These are phyloP conservation scores for Cicer cuneatum DNA, from an alignment of 306 rosid species.

Conservation along the genomic window DNA sequence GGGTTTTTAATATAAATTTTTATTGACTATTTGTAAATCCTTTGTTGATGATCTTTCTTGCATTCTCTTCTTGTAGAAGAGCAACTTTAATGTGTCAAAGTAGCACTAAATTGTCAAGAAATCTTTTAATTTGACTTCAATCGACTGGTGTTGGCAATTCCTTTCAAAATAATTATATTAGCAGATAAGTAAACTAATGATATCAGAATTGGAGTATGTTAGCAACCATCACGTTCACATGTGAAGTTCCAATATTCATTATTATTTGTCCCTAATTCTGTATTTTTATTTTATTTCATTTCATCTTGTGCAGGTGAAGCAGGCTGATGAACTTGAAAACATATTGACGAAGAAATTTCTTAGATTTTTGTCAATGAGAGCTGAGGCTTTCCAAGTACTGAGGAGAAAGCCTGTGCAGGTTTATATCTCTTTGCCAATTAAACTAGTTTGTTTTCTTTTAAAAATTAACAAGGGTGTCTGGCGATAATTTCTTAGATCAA, in stretches of 20 bases:
- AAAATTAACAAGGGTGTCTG: neutral
- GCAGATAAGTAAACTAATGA: conserved; percentile 4
- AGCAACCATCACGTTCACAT: conserved; percentile 14
- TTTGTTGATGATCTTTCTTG: conserved; percentile 27
- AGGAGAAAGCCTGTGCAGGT: conserved; percentile 98
- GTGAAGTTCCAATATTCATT: neutral
- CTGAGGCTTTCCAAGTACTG: conserved; percentile 95
- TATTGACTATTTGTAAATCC: conserved; percentile 1
- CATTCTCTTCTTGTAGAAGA: neutral
- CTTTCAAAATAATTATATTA: conserved; percentile 12
- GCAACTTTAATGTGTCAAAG: conserved; percentile 26
- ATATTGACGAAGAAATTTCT: conserved; percentile 94
- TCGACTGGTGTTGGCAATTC: conserved; percentile 31
- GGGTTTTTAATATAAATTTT: neutral
- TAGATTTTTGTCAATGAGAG: conserved; percentile 96
- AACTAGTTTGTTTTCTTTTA: neutral
- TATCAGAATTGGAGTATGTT: conserved; percentile 22
- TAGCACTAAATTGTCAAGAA: conserved; percentile 8
- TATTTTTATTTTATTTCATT: conserved; percentile 5
- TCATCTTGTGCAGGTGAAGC: conserved; percentile 77
- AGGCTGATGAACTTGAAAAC: conserved; percentile 97
- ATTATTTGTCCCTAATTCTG: conserved; percentile 20
- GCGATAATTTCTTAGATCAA: conserved; percentile 32
- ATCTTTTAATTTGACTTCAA: conserved; percentile 17
- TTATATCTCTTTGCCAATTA: conserved; percentile 36